Evolutionary conservation across 352 stramenopile species (phyloP).

Genomic region (Globisporangium irregulare): DNA sequence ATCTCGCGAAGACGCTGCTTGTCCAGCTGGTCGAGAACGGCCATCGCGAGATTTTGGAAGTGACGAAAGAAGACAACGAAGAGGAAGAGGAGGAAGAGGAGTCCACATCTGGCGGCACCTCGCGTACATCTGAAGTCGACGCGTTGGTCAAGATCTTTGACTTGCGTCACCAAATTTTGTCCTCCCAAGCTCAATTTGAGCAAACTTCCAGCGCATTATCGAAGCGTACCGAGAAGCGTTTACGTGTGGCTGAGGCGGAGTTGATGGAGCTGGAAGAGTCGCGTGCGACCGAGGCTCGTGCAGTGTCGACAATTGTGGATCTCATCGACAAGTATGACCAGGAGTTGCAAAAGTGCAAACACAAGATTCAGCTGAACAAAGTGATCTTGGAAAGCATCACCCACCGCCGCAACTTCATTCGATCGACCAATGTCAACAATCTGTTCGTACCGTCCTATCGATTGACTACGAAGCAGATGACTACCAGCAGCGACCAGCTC

Average conservation of each 20-base stretch:
- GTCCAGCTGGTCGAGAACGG: slow-evolving; percentile 62
- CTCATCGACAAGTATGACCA: slow-evolving; percentile 53
- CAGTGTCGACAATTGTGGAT: slow-evolving; percentile 49
- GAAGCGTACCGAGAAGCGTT: slow-evolving; percentile 52
- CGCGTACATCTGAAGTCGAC: slow-evolving; percentile 52
- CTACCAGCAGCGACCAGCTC: slow-evolving; percentile 64
- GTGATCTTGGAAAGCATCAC: slow-evolving; percentile 62
- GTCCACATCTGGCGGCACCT: slow-evolving; percentile 6
- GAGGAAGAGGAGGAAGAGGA: slow-evolving; percentile 24
- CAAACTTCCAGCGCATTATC: slow-evolving; percentile 48
- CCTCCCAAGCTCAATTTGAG: slow-evolving; percentile 63
- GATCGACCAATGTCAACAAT: slow-evolving; percentile 56
- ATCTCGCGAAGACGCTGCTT: slow-evolving; percentile 67
- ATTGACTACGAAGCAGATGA: slow-evolving; percentile 63
- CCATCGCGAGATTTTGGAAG: slow-evolving; percentile 43
- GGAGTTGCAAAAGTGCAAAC: slow-evolving; percentile 49
- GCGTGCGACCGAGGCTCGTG: slow-evolving; percentile 32
- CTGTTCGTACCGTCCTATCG: slow-evolving; percentile 70
- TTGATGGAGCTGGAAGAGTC: slow-evolving; percentile 63
- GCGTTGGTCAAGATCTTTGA: slow-evolving; percentile 72
- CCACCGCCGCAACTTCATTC: slow-evolving; percentile 63
- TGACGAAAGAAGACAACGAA: slow-evolving; percentile 26
- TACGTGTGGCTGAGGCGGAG: slow-evolving; percentile 49
- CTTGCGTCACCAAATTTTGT: slow-evolving; percentile 70
- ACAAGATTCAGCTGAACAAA: slow-evolving; percentile 53